These are phyloP conservation scores for Nidula niveotomentosa DNA, from an alignment of 1,284 basidiomycete genomes.

Conservation along the genomic window DNA sequence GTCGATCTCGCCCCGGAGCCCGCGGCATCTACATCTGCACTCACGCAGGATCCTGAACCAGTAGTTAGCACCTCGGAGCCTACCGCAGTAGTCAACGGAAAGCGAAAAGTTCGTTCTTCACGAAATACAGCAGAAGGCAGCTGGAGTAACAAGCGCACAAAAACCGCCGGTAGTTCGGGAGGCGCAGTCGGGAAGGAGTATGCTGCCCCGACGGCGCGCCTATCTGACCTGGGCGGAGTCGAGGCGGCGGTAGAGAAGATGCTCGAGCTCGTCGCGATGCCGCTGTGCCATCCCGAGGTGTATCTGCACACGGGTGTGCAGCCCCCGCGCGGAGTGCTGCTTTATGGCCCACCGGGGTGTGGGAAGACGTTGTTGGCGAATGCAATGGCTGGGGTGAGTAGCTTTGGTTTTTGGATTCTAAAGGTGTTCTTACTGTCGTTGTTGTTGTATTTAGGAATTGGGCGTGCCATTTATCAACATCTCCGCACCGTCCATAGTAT, in stretches of 20 bases:
- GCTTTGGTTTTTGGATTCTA: not conserved
- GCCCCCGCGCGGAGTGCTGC: constrained; percentile 89
- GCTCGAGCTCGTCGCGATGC: constrained; percentile 94
- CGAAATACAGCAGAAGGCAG: constrained; percentile 40
- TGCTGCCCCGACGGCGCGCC: constrained; percentile 64
- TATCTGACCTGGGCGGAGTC: constrained; percentile 90
- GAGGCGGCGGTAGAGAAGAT: constrained; percentile 88
- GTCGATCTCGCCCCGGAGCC: not conserved
- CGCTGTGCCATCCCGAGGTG: constrained; percentile 93
- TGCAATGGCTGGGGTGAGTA: constrained; percentile 87
- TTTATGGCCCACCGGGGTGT: constrained; percentile 96
- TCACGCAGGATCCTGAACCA: constrained; percentile 1
- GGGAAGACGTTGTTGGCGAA: constrained; percentile 93
- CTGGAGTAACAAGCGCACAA: constrained; percentile 50
- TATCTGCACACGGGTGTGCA: constrained; percentile 93
- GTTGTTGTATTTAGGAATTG: constrained; percentile 61
- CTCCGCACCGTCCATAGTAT: constrained; percentile 93
- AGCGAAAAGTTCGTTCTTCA: constrained; percentile 60
- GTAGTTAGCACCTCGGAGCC: constrained; percentile 6
- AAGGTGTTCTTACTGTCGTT: constrained; percentile 2
- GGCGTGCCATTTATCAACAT: constrained; percentile 92
- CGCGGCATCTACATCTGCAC: constrained; percentile 2
- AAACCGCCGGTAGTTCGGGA: constrained; percentile 25
- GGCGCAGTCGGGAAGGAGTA: constrained; percentile 52
- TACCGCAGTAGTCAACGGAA: constrained; percentile 24